These are phyloP conservation scores for Boletus sp. DNA, from an alignment of 768 basidiomycete species.

Conservation along the genomic window DNA sequence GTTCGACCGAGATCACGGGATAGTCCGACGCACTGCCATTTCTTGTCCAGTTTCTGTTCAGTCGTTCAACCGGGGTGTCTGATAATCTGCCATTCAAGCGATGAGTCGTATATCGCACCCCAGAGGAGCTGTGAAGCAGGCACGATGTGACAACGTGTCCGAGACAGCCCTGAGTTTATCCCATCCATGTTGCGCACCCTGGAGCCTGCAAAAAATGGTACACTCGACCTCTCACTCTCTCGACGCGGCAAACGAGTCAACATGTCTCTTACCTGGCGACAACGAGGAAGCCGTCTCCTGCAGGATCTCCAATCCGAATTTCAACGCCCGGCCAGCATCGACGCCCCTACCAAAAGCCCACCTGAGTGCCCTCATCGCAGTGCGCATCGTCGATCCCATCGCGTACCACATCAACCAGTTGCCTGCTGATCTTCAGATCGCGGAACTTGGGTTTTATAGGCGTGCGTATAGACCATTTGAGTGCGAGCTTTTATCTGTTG, in stretches of 20 bases:
- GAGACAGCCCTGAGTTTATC: neutral
- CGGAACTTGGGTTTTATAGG: conserved; percentile 64
- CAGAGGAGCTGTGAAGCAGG: neutral
- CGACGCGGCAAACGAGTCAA: conserved; percentile 8
- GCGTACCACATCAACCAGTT: conserved; percentile 67
- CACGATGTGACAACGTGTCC: neutral
- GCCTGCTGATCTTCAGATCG: conserved; percentile 49
- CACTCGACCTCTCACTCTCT: neutral
- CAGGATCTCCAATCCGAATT: no score
- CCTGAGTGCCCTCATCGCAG: conserved; percentile 39
- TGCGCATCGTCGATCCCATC: conserved; percentile 57
- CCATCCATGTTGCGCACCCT: neutral
- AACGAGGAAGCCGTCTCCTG: conserved; percentile 9
- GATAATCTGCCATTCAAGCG: neutral
- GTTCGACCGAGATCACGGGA: no score
- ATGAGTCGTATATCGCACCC: neutral
- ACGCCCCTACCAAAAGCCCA: conserved; percentile 42
- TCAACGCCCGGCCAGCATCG: neutral
- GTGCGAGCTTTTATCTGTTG: neutral
- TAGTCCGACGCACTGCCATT: no score
- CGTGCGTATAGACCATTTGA: conserved; percentile 31
- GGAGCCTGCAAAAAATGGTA: neutral
- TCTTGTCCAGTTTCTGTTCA: no score
- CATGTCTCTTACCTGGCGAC: conserved; percentile 5
- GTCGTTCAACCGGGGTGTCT: no score